A percentile compares a stretch with the other conserved stretches of the same genome.
Evolutionary conservation across 129 eudicot genomes (phyloP).

Genomic region (Flaveria linearis): DNA sequence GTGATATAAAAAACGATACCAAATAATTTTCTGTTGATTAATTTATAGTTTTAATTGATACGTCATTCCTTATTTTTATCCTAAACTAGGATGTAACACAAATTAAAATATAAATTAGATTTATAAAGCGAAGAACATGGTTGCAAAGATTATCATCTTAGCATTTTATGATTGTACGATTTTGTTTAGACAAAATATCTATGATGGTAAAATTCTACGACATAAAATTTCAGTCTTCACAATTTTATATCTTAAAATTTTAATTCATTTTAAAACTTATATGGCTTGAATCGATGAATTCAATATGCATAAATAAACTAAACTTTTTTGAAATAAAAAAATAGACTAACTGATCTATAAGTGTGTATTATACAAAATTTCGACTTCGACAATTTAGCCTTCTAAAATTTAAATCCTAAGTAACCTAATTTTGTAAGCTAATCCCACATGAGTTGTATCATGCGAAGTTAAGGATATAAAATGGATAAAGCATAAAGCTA

Average conservation of each 20-base stretch:
- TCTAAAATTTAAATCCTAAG: background rate
- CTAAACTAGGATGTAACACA: too few species aligned
- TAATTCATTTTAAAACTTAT: background rate
- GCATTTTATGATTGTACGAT: background rate
- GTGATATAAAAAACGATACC: too few species aligned
- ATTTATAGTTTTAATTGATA: too few species aligned
- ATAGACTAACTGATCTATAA: background rate
- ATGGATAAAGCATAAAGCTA: background rate
- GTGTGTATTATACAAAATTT: too few species aligned
- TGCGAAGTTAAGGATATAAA: background rate
- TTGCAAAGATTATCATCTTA: background rate
- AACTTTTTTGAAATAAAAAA: background rate
- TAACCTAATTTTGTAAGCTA: background rate
- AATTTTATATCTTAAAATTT: background rate
- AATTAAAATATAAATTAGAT: too few species aligned
- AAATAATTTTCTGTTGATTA: too few species aligned
- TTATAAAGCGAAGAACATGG: background rate
- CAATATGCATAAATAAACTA: background rate
- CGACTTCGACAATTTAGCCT: background rate
- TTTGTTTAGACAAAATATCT: background rate
- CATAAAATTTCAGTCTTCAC: background rate
- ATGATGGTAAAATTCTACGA: background rate
- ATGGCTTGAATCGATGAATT: background rate
- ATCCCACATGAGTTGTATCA: background rate
- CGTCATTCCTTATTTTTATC: too few species aligned